Evolutionary conservation across 1,139 yeast species (phyloP).

Genomic region (Diutina catenulata): DNA sequence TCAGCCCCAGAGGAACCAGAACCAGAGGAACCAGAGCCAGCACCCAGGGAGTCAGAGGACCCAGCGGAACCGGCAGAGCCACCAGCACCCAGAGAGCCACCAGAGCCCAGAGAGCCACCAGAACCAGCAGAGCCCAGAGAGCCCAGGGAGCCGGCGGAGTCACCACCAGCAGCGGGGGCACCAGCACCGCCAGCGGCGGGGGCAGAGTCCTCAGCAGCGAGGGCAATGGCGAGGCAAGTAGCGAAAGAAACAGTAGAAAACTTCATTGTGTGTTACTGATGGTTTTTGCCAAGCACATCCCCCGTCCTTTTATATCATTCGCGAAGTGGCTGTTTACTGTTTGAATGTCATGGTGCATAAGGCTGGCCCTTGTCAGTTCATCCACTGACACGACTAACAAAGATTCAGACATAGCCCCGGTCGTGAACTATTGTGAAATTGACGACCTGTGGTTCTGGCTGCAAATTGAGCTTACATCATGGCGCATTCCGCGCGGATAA

Average conservation of each 20-base stretch:
- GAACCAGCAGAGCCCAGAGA: not conserved
- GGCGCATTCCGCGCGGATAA: too few relatives aligned
- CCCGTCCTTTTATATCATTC: too few relatives aligned
- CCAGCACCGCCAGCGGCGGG: not conserved
- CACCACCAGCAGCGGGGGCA: not conserved
- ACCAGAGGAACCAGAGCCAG: not conserved
- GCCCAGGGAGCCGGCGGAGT: not conserved
- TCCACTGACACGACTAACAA: too few relatives aligned
- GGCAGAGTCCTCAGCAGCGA: not conserved
- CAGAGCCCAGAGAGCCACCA: not conserved
- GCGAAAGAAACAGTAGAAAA: slow-evolving; percentile 1
- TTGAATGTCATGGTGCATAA: too few relatives aligned
- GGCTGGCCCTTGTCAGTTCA: too few relatives aligned
- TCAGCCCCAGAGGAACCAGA: not conserved
- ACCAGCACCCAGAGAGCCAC: not conserved
- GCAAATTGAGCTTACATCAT: too few relatives aligned
- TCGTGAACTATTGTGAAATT: too few relatives aligned
- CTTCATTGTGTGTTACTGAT: not conserved
- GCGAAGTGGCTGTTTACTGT: too few relatives aligned
- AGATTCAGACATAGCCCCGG: too few relatives aligned
- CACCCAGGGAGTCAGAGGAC: not conserved
- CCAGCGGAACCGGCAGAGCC: not conserved
- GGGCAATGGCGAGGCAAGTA: not conserved
- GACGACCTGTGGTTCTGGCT: too few relatives aligned
- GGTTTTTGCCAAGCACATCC: too few relatives aligned